Conservation (phyloP, 2,329 filamentous ascomycete species). For the Grosmannia penicillata region DNA sequence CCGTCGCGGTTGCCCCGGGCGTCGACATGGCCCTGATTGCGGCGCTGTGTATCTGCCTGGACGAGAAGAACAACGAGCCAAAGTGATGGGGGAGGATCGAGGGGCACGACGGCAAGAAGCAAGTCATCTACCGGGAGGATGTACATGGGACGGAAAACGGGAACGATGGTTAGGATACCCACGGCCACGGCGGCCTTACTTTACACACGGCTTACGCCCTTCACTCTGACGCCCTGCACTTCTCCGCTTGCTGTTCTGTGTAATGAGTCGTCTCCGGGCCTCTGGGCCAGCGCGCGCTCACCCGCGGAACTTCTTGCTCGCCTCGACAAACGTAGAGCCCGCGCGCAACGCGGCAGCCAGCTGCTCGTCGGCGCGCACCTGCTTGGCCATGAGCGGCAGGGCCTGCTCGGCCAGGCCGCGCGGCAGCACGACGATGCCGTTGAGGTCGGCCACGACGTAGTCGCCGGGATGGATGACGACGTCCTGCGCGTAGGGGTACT, state of each 20-base stretch:
- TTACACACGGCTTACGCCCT: too few relatives aligned
- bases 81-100: too few relatives aligned
- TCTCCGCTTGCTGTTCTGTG: too few relatives aligned
- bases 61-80: constrained; percentile 47
- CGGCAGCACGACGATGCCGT: constrained; percentile 29
- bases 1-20: constrained; percentile 45
- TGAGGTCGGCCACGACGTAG: constrained; percentile 28
- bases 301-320: constrained; percentile 23
- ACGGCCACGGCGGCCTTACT: too few relatives aligned
- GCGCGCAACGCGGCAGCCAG: constrained; percentile 24
- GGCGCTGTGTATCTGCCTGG: constrained; percentile 52
- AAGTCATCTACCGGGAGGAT: too few relatives aligned
- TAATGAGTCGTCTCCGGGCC: too few relatives aligned
- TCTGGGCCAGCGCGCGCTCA: too few relatives aligned
- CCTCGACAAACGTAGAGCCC: constrained; percentile 28
- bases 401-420: constrained; percentile 22
- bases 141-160: too few relatives aligned
- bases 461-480: constrained; percentile 24
- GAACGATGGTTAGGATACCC: too few relatives aligned
- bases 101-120: too few relatives aligned
- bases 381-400: constrained; percentile 24
- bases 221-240: too few relatives aligned
- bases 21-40: constrained; percentile 52
- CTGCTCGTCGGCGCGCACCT: constrained; percentile 25
- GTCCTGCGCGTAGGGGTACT: constrained; percentile 19